Percentiles rank a stretch among this genome's conserved stretches.
Evolutionary conservation across 108 stramenopile genomes (phyloP).

Genomic region (Fragilariopsis cylindrus): DNA sequence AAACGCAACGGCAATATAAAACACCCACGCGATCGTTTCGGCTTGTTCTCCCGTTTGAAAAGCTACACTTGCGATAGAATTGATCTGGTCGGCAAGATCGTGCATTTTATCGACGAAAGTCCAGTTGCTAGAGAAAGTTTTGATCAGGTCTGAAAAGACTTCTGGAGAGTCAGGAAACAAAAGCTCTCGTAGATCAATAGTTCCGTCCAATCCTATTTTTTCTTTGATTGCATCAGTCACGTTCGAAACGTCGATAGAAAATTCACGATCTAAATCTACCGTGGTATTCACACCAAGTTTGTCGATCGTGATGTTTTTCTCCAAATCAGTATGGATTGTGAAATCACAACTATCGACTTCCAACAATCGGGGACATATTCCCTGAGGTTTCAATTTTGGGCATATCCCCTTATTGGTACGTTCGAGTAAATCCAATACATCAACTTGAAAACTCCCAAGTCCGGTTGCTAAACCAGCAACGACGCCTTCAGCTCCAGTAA

Average conservation of each 20-base stretch:
- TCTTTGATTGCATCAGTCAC: constrained; percentile 2
- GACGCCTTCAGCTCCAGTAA: neutral
- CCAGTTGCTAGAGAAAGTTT: neutral
- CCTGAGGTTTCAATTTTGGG: constrained; percentile 7
- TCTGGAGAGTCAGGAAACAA: neutral
- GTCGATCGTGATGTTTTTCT: neutral
- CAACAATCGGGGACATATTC: neutral
- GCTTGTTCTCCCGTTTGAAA: neutral
- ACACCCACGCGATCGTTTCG: neutral
- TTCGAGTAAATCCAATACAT: constrained; percentile 1
- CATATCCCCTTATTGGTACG: constrained; percentile 4
- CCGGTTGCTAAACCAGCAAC: neutral
- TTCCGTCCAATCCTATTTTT: constrained; percentile 7
- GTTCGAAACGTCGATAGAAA: constrained; percentile 2
- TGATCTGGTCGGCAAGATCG: neutral
- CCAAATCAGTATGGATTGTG: neutral
- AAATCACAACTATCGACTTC: constrained; percentile 6
- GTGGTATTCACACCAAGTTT: constrained; percentile 7
- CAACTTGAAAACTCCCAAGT: constrained; percentile 3
- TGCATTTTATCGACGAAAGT: neutral
- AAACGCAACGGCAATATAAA: constrained; percentile 17
- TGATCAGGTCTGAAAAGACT: neutral
- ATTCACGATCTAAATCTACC: neutral
- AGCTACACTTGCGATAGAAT: neutral
- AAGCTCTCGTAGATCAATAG: neutral